Percentiles rank a stretch among this genome's conserved stretches.
phyloP scores from a whole-genome alignment of 2,329 filamentous ascomycete genomes.

The Paecilomyces formosus region DNA sequence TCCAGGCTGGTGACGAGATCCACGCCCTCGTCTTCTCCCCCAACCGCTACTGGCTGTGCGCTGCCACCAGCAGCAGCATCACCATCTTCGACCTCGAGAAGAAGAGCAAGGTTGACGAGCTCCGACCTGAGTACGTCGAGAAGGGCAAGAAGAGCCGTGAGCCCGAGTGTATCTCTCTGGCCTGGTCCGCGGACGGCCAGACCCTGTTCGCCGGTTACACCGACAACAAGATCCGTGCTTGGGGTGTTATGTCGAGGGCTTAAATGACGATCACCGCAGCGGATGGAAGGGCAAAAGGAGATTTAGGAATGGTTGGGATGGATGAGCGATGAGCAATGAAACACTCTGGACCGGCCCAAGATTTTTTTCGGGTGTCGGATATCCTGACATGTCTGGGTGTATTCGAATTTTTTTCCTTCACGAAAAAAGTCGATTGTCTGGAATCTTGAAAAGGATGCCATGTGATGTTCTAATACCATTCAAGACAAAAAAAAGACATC shows the following conservation, averaged over 20 bases:
- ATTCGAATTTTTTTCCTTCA: conserved; percentile 20
- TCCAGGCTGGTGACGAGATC: conserved; percentile 99
- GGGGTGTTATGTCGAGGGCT: conserved; percentile 94
- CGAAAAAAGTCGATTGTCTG: conserved; percentile 22
- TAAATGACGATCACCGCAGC: conserved; percentile 38
- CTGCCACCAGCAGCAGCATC: conserved; percentile 93
- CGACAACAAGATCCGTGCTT: conserved; percentile 97
- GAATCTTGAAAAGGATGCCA: conserved; percentile 24
- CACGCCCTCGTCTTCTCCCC: conserved; percentile 99
- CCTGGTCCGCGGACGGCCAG: conserved; percentile 97
- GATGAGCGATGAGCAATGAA: conserved; percentile 41
- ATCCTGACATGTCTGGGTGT: conserved; percentile 31
- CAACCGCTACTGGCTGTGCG: conserved; percentile 99
- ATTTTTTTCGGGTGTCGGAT: conserved; percentile 13
- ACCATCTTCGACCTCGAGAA: conserved; percentile 99
- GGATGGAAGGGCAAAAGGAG: conserved; percentile 19
- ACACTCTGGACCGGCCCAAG: conserved; percentile 16
- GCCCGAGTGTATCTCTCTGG: conserved; percentile 94
- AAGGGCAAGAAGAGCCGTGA: conserved; percentile 98
- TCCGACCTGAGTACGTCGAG: conserved; percentile 95
- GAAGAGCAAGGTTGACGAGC: conserved; percentile 99
- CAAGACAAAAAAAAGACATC: conserved; percentile 18
- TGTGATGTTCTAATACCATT: conserved; percentile 35
- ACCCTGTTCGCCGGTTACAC: conserved; percentile 99
- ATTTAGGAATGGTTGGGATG: conserved; percentile 30